A percentile compares a stretch with the other conserved stretches of the same genome.
These are phyloP conservation scores for Komagataella populi DNA, from an alignment of 805 yeast species.

Conservation along the genomic window DNA sequence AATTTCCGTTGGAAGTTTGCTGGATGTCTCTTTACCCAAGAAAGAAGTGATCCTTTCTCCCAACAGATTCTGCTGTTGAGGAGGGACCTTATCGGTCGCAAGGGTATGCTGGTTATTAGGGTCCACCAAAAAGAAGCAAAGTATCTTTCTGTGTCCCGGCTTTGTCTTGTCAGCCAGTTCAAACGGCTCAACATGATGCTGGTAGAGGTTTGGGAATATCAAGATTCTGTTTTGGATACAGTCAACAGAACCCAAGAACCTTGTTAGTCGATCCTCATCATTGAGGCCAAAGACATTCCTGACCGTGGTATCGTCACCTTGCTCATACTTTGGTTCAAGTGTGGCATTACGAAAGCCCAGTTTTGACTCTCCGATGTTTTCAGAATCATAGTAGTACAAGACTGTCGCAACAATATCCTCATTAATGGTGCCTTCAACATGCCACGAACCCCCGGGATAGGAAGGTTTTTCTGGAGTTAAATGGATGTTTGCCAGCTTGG, in stretches of 20 bases:
- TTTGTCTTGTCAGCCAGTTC: neutral
- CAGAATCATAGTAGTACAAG: neutral
- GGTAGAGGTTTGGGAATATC: neutral
- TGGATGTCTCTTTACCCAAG: neutral
- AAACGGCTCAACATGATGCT: neutral
- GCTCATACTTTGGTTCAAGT: neutral
- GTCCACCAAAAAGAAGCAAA: neutral
- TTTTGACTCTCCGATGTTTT: neutral
- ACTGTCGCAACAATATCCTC: neutral
- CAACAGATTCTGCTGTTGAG: neutral
- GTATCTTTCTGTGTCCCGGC: neutral
- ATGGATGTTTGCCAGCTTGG: neutral
- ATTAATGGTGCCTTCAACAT: neutral
- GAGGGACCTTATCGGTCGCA: neutral
- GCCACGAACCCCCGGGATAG: neutral
- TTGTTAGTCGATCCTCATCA: neutral
- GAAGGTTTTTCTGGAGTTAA: neutral
- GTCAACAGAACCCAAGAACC: neutral
- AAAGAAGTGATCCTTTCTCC: neutral
- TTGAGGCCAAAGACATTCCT: neutral
- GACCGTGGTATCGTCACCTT: neutral
- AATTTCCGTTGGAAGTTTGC: neutral
- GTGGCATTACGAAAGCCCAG: neutral
- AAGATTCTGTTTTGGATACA: neutral
- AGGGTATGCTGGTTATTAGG: neutral